phyloP scores from a whole-genome alignment of 305 asterid species.

The Fraxinus sp. region DNA sequence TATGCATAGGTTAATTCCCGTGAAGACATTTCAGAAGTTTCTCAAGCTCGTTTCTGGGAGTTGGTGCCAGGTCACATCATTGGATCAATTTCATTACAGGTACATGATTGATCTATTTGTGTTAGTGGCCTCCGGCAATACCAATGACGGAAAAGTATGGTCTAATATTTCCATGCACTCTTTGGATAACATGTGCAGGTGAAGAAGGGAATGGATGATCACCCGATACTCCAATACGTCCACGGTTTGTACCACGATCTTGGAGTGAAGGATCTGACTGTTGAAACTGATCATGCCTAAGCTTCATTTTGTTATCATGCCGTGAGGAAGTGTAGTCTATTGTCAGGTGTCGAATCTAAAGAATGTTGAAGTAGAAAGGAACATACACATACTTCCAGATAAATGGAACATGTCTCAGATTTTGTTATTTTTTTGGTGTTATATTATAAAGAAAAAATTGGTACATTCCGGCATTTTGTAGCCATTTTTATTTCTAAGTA shows the following conservation, averaged over 20 bases:
- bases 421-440: background rate
- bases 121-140: background rate
- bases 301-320: background rate
- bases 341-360: background rate
- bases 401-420: background rate
- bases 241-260: conserved; percentile 79
- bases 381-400: background rate
- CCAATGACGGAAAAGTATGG: background rate
- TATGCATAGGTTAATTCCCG: conserved; percentile 53
- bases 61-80: conserved; percentile 84
- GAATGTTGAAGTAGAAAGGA: background rate
- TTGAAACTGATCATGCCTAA: conserved; percentile 55
- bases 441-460: background rate
- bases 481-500: background rate
- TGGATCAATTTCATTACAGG: conserved; percentile 85
- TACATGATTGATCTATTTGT: conserved; percentile 20
- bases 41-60: conserved; percentile 92
- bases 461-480: background rate
- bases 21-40: conserved; percentile 68
- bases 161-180: background rate
- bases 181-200: conserved; percentile 39
- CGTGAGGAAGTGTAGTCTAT: background rate
- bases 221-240: conserved; percentile 56
- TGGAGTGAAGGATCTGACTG: conserved; percentile 83
- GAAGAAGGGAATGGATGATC: conserved; percentile 66